Evolutionary conservation across 2,329 filamentous ascomycete genomes (phyloP).

Genomic region (Paraphoma sp.): DNA sequence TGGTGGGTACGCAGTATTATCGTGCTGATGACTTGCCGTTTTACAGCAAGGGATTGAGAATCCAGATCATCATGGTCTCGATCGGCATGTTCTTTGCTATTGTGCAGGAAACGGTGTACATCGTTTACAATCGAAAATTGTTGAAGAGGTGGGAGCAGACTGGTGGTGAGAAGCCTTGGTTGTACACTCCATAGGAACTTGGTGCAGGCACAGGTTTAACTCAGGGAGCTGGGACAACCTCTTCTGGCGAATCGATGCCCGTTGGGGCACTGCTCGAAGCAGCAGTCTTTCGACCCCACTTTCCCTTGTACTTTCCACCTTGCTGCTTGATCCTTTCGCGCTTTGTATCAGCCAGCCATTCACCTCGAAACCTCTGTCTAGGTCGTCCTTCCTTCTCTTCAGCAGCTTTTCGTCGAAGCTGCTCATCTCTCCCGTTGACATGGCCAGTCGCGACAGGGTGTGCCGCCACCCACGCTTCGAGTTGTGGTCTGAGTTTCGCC

Average conservation of each 20-base stretch:
- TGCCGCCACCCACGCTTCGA: slow-evolving; percentile 29
- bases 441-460: slow-evolving; percentile 23
- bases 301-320: slow-evolving; percentile 34
- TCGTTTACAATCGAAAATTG: slow-evolving; percentile 46
- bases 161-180: slow-evolving; percentile 25
- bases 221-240: neutral
- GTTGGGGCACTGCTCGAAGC: neutral
- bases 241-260: neutral
- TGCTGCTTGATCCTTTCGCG: slow-evolving; percentile 39
- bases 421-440: slow-evolving; percentile 26
- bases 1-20: slow-evolving; percentile 61
- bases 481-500: slow-evolving; percentile 23
- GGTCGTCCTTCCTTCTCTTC: neutral
- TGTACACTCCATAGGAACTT: slow-evolving; percentile 23
- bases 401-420: slow-evolving; percentile 1
- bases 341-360: slow-evolving; percentile 34
- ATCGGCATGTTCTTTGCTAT: slow-evolving; percentile 51
- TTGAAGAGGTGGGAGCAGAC: slow-evolving; percentile 15
- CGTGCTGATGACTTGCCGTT: slow-evolving; percentile 52
- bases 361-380: slow-evolving; percentile 37
- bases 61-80: slow-evolving; percentile 55
- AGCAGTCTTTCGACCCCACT: slow-evolving; percentile 25
- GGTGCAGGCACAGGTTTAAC: neutral
- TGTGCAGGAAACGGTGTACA: slow-evolving; percentile 52
- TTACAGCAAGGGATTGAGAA: slow-evolving; percentile 54